Conservation (phyloP, 164 flowering plant species). For the Aristolochia californica region DNA sequence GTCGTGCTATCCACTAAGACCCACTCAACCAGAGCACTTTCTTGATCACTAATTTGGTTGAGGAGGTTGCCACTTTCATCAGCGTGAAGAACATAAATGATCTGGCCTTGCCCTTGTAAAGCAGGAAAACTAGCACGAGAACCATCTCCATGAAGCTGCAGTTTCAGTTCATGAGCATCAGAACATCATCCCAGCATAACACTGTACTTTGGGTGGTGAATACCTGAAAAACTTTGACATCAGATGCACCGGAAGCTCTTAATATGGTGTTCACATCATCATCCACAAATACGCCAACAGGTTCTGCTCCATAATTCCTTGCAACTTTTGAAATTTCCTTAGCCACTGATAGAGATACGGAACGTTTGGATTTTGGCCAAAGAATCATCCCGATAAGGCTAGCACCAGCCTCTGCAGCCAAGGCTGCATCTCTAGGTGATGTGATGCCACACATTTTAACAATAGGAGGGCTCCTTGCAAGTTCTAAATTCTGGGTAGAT, state of each 20-base stretch:
- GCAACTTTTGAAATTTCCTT: slow-evolving; percentile 81
- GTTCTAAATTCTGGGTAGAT: slow-evolving; percentile 7
- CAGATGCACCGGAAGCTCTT: slow-evolving; percentile 49
- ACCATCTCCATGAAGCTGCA: slow-evolving; percentile 85
- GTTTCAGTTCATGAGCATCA: slow-evolving; percentile 9
- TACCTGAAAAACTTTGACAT: slow-evolving; percentile 81
- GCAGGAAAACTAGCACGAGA: slow-evolving; percentile 58
- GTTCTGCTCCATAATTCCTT: slow-evolving; percentile 62
- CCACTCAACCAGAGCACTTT: slow-evolving; percentile 70
- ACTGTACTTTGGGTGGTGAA: background rate
- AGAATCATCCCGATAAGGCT: slow-evolving; percentile 81
- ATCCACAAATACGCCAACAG: slow-evolving; percentile 96
- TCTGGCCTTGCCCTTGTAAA: slow-evolving; percentile 37
- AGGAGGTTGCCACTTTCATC: slow-evolving; percentile 69
- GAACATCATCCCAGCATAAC: background rate
- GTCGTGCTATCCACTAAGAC: slow-evolving; percentile 76
- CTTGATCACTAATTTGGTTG: slow-evolving; percentile 60
- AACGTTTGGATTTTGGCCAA: slow-evolving; percentile 94
- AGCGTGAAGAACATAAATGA: slow-evolving; percentile 85
- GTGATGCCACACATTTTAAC: no score
- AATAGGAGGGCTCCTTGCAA: slow-evolving; percentile 4
- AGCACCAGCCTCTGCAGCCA: slow-evolving; percentile 29
- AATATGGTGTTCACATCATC: slow-evolving; percentile 66
- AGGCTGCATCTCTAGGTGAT: slow-evolving; percentile 27
- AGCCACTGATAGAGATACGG: slow-evolving; percentile 60